Evolutionary conservation across 2,329 filamentous ascomycete genomes (phyloP), one percentile per base, ranked within the genome.

Genomic region (Apiospora phragmitis): DNA sequence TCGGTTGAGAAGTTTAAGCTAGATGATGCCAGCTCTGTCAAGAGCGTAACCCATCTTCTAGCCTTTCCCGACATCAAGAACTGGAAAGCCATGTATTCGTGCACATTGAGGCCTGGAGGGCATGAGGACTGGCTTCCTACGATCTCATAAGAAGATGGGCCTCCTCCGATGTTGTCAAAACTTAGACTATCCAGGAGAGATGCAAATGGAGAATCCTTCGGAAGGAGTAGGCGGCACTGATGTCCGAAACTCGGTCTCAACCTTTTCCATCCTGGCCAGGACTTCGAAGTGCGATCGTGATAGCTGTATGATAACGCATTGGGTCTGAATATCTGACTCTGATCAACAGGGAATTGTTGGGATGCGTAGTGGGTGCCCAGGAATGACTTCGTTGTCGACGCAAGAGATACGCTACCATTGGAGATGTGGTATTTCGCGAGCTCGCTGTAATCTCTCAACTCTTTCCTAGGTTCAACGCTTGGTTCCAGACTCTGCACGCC

Each of bases 1-100:
- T 88, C 83, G 0, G 84, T 85, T 41, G 87, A 88, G 72, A 93
- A 88, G 72, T 92, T 92, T 3, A 94, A 68, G 71, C 88, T 79
- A 0, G 86, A 83, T 0, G 85, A 84, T 0, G 82, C 87, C 5
- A 90, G 72, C 71, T 90, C 88, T 0, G 82, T 76, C 0, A 89
- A 75, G 0, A 90, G 79, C 0, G 81, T 79, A 0, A 82, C 74
- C 89, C 88, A 90, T 0, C 88, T 82, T 0, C 84, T 79, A 12
- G 80, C 74, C 3, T 79, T 81, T 0, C 87, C 87, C 0, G 83
- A 80, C 0, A 87, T 74, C 0, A 89, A 76, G 0, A 78, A 80
- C 70, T 89, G 85, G 68, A 86, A 85, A 0, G 88, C 83, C 32
- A 83, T 80, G 66, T 84, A 90, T 69, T 91, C 89, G 18, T 89